Evolutionary conservation across 345 rosid species (phyloP), one percentile per base, ranked within the genome.

Genomic region (Pugionium dolabratum): DNA sequence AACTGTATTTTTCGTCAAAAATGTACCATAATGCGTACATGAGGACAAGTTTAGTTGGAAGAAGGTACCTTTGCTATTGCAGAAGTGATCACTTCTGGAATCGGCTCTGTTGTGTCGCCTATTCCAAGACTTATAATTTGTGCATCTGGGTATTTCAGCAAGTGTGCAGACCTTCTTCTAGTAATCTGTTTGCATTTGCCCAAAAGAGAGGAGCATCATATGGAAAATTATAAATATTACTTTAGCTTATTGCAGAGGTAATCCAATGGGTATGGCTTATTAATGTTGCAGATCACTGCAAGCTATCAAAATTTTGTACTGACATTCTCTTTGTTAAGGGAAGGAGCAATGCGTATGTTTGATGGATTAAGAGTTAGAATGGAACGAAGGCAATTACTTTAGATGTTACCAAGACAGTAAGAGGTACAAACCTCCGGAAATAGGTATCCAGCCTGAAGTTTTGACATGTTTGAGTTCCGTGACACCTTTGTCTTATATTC

Each of bases 101-200:
- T 94, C 46, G 99, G 99, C 76, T 94, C 96, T 5, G 97, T 90
- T 33, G 99, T 94, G 74, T 94, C 99, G 55, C 99, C 97, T 46
- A 94, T 94, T 62, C 99, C 99, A 54, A 90, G 89, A 80, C 95
- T 90, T 35, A 94, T 90, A 61, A 94, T 88, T 76, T 81, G 77
- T 8, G 96, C 97, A 72, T 86, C 90, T 6, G 99, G 97, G 60
- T 83, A 84, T 71, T 87, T 94, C 75, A 69, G 78, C 83, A 86
- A 28, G 74, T 94, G 97, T 3, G 97, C 93, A 71, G 81, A 71
- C 80, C 84, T 87, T 77, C 96, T 85, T 60, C 96, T 82, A 44
- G 90, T 95, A 80, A 90, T 78, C 99, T 94, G 62, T 33, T 75
- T 58, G 64, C 69, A 51, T 27, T 36, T 18, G 41, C 31, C 2